Conservation (phyloP, 2,329 filamentous ascomycete species). For the Beauveria varroae region DNA sequence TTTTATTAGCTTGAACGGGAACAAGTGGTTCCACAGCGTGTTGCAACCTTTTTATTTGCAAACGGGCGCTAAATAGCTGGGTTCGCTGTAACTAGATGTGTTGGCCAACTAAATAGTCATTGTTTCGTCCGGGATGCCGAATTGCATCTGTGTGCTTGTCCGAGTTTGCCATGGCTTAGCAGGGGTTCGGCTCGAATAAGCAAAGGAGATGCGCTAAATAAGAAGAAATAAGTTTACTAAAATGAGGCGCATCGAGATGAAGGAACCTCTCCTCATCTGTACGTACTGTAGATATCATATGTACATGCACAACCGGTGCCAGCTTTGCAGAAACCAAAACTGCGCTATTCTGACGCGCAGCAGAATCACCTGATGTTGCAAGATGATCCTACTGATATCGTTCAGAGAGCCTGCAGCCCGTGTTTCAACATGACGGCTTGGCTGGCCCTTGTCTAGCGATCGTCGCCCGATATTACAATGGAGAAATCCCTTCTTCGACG, state of each 20-base stretch:
- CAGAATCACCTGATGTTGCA: slow-evolving; percentile 6
- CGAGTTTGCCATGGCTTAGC: too few relatives aligned
- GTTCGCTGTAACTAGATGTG: not conserved
- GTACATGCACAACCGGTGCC: not conserved
- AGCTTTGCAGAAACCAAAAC: slow-evolving; percentile 5
- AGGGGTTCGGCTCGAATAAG: not conserved
- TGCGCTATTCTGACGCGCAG: slow-evolving; percentile 10
- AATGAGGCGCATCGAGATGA: not conserved
- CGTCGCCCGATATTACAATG: not conserved
- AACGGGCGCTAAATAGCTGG: not conserved
- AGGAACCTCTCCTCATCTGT: not conserved
- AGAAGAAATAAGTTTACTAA: not conserved
- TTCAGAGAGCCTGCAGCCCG: not conserved
- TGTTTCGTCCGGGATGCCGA: not conserved
- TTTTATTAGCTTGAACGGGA: not conserved
- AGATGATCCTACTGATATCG: not conserved
- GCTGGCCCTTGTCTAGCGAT: not conserved
- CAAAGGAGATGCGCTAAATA: not conserved
- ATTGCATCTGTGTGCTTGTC: not conserved
- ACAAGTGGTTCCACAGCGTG: not conserved
- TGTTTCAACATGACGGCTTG: not conserved
- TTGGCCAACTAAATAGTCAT: too few relatives aligned
- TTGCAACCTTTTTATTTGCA: not conserved
- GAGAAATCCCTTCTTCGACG: too few relatives aligned
- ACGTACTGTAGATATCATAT: not conserved